phyloP scores from a whole-genome alignment of 306 rosid genomes.

The Cicer arietinum region DNA sequence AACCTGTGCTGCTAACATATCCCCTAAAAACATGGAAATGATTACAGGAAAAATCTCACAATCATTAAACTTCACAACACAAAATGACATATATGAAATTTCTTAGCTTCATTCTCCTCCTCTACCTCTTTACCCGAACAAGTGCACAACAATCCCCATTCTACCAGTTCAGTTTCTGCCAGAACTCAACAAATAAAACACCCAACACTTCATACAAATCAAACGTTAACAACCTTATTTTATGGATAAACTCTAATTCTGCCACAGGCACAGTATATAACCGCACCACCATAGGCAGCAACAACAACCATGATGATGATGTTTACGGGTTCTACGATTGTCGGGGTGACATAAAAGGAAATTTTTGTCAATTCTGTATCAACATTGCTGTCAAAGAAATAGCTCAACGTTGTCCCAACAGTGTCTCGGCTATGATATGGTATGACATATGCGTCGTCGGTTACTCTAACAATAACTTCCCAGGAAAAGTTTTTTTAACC shows the following conservation, averaged over 20 bases:
- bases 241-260: constrained; percentile 5
- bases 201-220: constrained; percentile 10
- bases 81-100: neutral
- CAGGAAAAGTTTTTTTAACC: neutral
- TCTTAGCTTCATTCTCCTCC: constrained; percentile 6
- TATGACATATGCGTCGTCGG: constrained; percentile 38
- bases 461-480: constrained; percentile 8
- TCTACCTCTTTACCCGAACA: constrained; percentile 7
- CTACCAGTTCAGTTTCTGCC: neutral
- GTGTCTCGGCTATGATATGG: constrained; percentile 30
- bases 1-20: neutral
- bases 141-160: constrained; percentile 34
- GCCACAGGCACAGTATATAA: constrained; percentile 16
- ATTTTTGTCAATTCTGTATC: constrained; percentile 44
- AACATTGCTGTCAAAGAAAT: neutral
- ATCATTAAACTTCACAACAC: neutral
- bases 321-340: constrained; percentile 37
- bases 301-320: neutral
- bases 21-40: neutral
- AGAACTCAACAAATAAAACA: constrained; percentile 3
- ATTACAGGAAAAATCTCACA: neutral
- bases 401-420: constrained; percentile 10
- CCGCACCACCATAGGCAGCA: neutral
- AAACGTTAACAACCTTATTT: constrained; percentile 14
- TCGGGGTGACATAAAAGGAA: neutral